Evolutionary conservation across 495 filamentous ascomycete species (phyloP), one percentile per base, ranked within the genome.

Genomic region (Penicillium turbatum): DNA sequence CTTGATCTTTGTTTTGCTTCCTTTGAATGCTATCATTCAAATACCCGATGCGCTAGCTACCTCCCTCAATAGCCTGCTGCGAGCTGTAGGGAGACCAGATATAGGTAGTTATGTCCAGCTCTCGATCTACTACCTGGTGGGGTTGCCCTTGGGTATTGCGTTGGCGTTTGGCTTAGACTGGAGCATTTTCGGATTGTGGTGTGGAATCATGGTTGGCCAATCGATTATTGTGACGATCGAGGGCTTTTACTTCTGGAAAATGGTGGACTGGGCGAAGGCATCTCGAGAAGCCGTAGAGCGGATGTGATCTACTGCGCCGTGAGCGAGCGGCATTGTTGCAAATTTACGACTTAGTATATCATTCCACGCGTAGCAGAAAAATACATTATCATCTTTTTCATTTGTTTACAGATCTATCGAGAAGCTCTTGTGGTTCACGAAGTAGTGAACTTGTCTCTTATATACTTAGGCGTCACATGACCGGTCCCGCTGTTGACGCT

Each of bases 41-140:
- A 47, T 67, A 11, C 54, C 62, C 6, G 67, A 70, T 44, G 54
- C 67, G 6, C n/a, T 62, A 12, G 64, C 57, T 8, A 54, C 64
- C 9, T 51, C 41, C 17, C 43, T 51, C 11, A 59, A 53, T 45
- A 66, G 64, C n/a, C 35, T 67, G 32, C 45, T 67, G 19, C 35
- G 64, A 1, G 64, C 61, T 31, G 32, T 67, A 7, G 64, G 64
- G 3, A 31, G 55, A 12, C 55, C 50, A 5, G 43, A 41, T 11
- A 13, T 58, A 5, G 55, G 55, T 19, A 45, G 50, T 16, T 58
- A 35, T 30, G 55, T 58, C 6, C 50, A 54, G 24, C 44, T 58
- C 7, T 46, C 55, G 15, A 26, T 54, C 17, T 58, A 54, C 15
- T 58, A 58, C 19, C 35, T 48, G 6, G 36, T 58, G 0, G 64